A percentile compares a stretch with the other conserved stretches of the same genome.
These are phyloP conservation scores for Discostella pseudostelligera DNA, from an alignment of 108 stramenopile species.

Conservation along the genomic window DNA sequence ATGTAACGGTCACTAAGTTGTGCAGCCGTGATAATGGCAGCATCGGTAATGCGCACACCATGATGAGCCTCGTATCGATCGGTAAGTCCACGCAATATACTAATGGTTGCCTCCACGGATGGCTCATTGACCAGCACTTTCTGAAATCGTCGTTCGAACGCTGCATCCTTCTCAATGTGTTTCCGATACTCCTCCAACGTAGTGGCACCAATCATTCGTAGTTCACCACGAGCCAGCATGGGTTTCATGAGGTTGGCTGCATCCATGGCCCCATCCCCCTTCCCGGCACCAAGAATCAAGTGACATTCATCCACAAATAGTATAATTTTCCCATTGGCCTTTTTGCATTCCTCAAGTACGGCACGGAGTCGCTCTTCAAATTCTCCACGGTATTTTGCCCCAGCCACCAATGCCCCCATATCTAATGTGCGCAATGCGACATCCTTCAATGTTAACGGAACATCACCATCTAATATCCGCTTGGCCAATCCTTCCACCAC, in stretches of 20 bases:
- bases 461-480: constrained; percentile 91
- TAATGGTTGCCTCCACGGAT: constrained; percentile 90
- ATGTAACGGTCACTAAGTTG: constrained; percentile 94
- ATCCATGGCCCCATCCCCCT: constrained; percentile 93
- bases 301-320: constrained; percentile 99
- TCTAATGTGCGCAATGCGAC: constrained; percentile 86
- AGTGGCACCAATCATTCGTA: constrained; percentile 97
- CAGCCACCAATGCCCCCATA: constrained; percentile 96
- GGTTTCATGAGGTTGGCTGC: constrained; percentile 98
- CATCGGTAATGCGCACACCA: constrained; percentile 89
- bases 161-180: constrained; percentile 95
- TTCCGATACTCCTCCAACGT: constrained; percentile 94
- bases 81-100: constrained; percentile 93
- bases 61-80: constrained; percentile 95
- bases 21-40: constrained; percentile 92
- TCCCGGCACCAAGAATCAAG: constrained; percentile 94
- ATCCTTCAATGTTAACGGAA: constrained; percentile 91
- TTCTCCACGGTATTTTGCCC: constrained; percentile 97
- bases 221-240: constrained; percentile 94
- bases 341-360: constrained; percentile 93
- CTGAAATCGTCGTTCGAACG: constrained; percentile 97
- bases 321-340: constrained; percentile 84
- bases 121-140: constrained; percentile 91
- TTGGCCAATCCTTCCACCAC: constrained; percentile 95
- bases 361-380: constrained; percentile 97